Percentiles rank a stretch among this genome's conserved stretches.
Conservation (phyloP, 1,284 basidiomycete species). For the Lignosus rhinocerotis region DNA sequence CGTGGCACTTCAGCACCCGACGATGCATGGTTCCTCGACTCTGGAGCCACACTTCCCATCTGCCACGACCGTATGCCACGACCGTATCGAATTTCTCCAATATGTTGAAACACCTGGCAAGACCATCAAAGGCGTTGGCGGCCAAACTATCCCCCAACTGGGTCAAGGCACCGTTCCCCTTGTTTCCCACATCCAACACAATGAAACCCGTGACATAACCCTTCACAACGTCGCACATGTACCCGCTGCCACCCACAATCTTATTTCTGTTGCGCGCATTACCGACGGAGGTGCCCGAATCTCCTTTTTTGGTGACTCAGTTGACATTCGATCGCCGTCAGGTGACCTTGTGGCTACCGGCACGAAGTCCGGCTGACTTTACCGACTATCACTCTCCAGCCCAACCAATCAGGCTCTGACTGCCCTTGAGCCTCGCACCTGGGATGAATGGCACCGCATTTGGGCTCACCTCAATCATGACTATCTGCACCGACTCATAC, state of each 20-base stretch:
- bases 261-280: constrained; percentile 35
- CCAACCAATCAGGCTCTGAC: neutral
- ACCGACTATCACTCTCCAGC: constrained; percentile 5
- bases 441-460: constrained; percentile 36
- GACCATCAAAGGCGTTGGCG: constrained; percentile 22
- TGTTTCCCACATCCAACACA: constrained; percentile 5
- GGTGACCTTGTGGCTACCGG: neutral
- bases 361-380: constrained; percentile 12
- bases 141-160: constrained; percentile 4
- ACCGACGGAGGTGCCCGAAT: constrained; percentile 13
- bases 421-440: constrained; percentile 10
- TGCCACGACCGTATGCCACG: constrained; percentile 14
- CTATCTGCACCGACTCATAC: neutral
- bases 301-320: constrained; percentile 4
- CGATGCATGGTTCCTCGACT: constrained; percentile 21
- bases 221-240: constrained; percentile 34
- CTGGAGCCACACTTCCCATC: constrained; percentile 14
- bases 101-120: constrained; percentile 16
- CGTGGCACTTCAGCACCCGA: neutral
- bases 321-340: neutral
- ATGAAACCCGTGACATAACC: constrained; percentile 9
- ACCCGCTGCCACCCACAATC: constrained; percentile 35
- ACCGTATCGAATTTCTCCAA: constrained; percentile 15
- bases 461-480: constrained; percentile 1
- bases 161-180: constrained; percentile 23